Evolutionary conservation across 345 rosid genomes (phyloP).

Genomic region (Melastoma malabathricum): DNA sequence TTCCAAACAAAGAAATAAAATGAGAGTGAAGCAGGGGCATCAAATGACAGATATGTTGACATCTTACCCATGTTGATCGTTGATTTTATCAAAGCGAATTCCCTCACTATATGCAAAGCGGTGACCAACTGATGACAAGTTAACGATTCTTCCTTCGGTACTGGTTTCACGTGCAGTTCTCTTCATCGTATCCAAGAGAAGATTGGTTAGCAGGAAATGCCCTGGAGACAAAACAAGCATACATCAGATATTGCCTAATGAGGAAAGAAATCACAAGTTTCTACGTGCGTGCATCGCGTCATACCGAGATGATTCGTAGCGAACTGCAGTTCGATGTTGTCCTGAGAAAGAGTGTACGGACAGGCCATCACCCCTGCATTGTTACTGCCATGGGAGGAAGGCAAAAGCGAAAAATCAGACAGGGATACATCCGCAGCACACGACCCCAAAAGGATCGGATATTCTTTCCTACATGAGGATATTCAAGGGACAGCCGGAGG

Average conservation of each 20-base stretch:
- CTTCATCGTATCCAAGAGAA: conserved; percentile 44
- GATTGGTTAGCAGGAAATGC: conserved; percentile 54
- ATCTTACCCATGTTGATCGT: conserved; percentile 29
- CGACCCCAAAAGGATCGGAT: not conserved
- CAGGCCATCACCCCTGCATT: conserved; percentile 62
- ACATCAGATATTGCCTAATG: not conserved
- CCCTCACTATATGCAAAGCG: conserved; percentile 25
- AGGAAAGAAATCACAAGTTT: too few species aligned
- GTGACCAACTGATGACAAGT: conserved; percentile 37
- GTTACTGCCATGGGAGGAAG: conserved; percentile 25
- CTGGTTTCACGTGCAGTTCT: conserved; percentile 32
- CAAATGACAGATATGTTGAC: not conserved
- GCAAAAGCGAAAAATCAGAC: not conserved
- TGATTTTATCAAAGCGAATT: conserved; percentile 36
- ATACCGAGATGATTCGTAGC: conserved; percentile 56
- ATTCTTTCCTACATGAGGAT: conserved; percentile 36
- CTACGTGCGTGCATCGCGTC: not conserved
- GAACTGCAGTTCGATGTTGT: conserved; percentile 39
- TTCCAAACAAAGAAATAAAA: not conserved
- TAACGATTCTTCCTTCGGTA: conserved; percentile 50
- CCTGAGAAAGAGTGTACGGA: conserved; percentile 38
- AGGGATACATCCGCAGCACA: not conserved
- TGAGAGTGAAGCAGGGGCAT: not conserved
- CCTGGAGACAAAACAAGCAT: conserved; percentile 21
- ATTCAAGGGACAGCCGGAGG: conserved; percentile 42